Conservation (phyloP, 2,329 filamentous ascomycete genomes). For the Penicillium sp. region DNA sequence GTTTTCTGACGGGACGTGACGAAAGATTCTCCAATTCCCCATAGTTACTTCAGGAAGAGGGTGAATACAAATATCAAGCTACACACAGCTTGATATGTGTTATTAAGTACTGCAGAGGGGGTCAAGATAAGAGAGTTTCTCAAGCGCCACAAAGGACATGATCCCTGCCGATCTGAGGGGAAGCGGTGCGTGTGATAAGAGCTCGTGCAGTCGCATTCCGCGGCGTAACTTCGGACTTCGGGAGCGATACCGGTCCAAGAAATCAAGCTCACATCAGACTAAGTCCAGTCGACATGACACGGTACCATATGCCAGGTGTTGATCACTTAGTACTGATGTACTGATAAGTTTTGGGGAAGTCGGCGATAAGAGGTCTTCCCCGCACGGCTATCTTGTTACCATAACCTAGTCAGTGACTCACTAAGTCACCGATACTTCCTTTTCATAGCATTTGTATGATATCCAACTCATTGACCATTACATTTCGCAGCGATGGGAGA, state of each 20-base stretch:
- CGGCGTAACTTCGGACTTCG: not conserved
- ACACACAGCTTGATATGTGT: not conserved
- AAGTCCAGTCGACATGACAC: constrained; percentile 6
- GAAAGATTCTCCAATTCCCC: constrained; percentile 14
- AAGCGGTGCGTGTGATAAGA: constrained; percentile 9
- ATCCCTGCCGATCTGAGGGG: constrained; percentile 10
- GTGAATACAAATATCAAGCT: not conserved
- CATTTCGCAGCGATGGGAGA: not conserved
- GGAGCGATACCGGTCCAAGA: not conserved
- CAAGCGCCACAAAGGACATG: not conserved
- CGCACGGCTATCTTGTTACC: not conserved
- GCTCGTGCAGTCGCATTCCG: not conserved
- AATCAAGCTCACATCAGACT: not conserved
- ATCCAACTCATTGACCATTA: no score
- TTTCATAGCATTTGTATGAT: not conserved
- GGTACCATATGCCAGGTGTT: not conserved
- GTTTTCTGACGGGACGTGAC: constrained; percentile 3
- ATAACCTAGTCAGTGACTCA: not conserved
- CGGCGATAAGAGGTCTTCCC: not conserved
- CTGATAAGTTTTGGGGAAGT: not conserved
- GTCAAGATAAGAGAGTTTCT: not conserved
- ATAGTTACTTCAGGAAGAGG: not conserved
- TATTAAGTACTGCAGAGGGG: not conserved
- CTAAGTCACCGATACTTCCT: not conserved
- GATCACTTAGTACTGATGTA: not conserved